Conservation (phyloP, 306 rosid species). For the Leucaena leucocephala region DNA sequence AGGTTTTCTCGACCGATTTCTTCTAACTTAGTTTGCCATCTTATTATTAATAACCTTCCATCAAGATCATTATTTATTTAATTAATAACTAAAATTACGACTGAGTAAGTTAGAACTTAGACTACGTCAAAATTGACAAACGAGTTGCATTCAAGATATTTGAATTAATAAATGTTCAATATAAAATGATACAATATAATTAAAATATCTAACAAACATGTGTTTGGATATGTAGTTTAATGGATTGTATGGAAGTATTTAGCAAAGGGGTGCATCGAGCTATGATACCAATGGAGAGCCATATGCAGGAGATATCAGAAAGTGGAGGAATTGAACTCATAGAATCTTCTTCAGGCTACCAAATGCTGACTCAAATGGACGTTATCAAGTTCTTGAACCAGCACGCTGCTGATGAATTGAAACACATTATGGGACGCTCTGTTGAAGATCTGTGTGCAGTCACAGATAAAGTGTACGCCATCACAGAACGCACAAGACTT, state of each 20-base stretch:
- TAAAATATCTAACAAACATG: no score
- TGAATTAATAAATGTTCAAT: no score
- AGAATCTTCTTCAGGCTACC: constrained; percentile 69
- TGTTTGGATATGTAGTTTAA: constrained; percentile 42
- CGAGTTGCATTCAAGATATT: no score
- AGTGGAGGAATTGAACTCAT: constrained; percentile 66
- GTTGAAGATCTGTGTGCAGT: constrained; percentile 62
- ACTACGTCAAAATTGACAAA: no score
- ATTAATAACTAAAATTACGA: no score
- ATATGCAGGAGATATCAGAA: constrained; percentile 36
- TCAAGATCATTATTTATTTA: no score
- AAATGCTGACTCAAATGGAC: constrained; percentile 87
- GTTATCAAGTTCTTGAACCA: constrained; percentile 61
- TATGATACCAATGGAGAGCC: constrained; percentile 71
- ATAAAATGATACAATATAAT: no score
- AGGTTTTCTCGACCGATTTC: no score
- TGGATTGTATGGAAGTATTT: constrained; percentile 92
- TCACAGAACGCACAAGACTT: constrained; percentile 67
- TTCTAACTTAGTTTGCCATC: no score
- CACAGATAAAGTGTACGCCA: constrained; percentile 63
- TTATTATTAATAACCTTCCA: no score
- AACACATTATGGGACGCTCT: constrained; percentile 34
- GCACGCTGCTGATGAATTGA: constrained; percentile 34
- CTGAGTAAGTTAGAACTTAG: no score
- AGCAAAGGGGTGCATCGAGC: constrained; percentile 94